These are phyloP conservation scores for Thuja plicata DNA, from an alignment of 83 land plant genomes.

Conservation along the genomic window DNA sequence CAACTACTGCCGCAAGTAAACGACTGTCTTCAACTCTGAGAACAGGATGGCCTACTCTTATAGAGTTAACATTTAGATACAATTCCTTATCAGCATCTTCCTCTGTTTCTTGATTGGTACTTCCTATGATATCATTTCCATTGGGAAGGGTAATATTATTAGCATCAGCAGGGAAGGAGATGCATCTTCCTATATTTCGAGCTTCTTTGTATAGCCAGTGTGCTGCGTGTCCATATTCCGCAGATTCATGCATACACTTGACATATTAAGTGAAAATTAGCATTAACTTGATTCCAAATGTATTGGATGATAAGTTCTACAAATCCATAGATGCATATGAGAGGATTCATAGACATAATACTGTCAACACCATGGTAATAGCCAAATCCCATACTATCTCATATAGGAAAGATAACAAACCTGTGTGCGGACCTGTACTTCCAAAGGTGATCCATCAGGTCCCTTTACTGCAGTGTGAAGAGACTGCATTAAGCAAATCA, in stretches of 20 bases:
- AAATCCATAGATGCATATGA: neutral
- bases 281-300: neutral
- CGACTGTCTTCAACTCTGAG: slow-evolving; percentile 87
- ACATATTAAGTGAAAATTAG: slow-evolving; percentile 17
- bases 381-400: neutral
- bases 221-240: slow-evolving; percentile 95
- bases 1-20: slow-evolving; percentile 81
- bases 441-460: slow-evolving; percentile 91
- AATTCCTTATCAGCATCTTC: slow-evolving; percentile 22
- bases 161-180: slow-evolving; percentile 16
- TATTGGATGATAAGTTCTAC: neutral
- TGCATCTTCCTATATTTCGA: slow-evolving; percentile 23
- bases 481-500: slow-evolving; percentile 57
- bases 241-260: slow-evolving; percentile 95
- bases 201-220: slow-evolving; percentile 97
- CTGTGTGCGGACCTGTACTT: slow-evolving; percentile 97
- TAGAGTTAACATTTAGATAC: slow-evolving; percentile 29
- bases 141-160: slow-evolving; percentile 16
- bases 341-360: neutral
- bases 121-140: slow-evolving; percentile 19
- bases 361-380: neutral
- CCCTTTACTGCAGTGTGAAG: slow-evolving; percentile 96
- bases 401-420: slow-evolving; percentile 29
- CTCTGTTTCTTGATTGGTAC: neutral
- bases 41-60: slow-evolving; percentile 83